Conservation (phyloP, 179 eudicot species). For the Kewa caespitosa region DNA sequence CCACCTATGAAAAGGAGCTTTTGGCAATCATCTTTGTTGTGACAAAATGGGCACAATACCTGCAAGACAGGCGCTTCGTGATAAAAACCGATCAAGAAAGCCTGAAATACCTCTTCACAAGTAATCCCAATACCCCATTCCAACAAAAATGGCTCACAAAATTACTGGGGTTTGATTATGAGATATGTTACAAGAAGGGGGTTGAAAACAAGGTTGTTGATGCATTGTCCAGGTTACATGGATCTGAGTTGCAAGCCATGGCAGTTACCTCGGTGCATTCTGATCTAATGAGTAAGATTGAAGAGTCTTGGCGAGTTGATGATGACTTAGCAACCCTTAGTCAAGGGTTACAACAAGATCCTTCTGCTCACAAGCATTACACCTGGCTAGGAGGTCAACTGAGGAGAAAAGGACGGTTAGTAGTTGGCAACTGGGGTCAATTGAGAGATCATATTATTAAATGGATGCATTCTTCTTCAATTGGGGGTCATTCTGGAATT, state of each 20-base stretch:
- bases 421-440: background rate
- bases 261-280: background rate
- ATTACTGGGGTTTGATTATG: background rate
- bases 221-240: background rate
- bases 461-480: background rate
- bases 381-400: background rate
- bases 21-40: background rate
- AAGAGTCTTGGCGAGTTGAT: background rate
- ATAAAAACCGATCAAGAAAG: background rate
- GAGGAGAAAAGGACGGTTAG: background rate
- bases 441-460: background rate
- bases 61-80: background rate
- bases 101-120: background rate
- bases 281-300: background rate
- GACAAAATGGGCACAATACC: background rate
- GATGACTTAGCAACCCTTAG: background rate
- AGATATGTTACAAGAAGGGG: background rate
- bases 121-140: background rate
- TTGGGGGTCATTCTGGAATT: background rate
- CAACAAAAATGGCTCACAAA: background rate
- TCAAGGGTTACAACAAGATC: background rate
- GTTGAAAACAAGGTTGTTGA: background rate
- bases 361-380: background rate
- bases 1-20: conserved; percentile 6
- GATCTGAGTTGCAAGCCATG: too few species aligned